Evolutionary conservation across 495 filamentous ascomycete genomes (phyloP).

Genomic region (Amniculicola lignicola): DNA sequence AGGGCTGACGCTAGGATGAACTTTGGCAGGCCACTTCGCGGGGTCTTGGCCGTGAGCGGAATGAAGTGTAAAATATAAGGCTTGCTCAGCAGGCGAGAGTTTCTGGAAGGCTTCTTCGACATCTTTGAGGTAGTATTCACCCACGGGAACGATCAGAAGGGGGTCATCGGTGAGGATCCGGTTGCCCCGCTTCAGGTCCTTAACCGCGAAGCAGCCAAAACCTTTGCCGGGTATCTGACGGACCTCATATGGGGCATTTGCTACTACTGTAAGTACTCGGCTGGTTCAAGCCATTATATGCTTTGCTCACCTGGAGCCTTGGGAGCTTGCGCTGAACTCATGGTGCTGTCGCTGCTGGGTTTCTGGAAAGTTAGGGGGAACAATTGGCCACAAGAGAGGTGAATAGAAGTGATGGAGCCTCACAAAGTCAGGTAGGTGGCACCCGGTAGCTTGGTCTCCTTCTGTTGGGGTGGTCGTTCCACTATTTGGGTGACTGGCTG

Average conservation of each 20-base stretch:
- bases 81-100: conserved; percentile 25
- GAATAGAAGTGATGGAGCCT: conserved; percentile 3
- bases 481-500: background rate
- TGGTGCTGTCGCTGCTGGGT: background rate
- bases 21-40: conserved; percentile 9
- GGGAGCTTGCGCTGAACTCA: background rate
- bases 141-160: conserved; percentile 59
- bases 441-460: background rate
- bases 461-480: background rate
- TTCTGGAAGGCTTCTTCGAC: conserved; percentile 28
- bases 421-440: background rate
- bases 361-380: conserved; percentile 2
- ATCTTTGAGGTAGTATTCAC: conserved; percentile 41
- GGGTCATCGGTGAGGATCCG: conserved; percentile 67
- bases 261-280: background rate
- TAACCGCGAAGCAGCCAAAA: conserved; percentile 39
- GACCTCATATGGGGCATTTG: conserved; percentile 13
- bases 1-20: conserved; percentile 16
- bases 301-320: conserved; percentile 13
- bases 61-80: conserved; percentile 31
- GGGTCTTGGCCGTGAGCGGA: conserved; percentile 32
- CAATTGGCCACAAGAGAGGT: background rate
- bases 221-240: conserved; percentile 32
- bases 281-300: background rate
- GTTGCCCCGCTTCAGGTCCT: conserved; percentile 36